Base-by-base conservation (phyloP, 495 filamentous ascomycete species). In the Aspergillus coremiiformis region DNA sequence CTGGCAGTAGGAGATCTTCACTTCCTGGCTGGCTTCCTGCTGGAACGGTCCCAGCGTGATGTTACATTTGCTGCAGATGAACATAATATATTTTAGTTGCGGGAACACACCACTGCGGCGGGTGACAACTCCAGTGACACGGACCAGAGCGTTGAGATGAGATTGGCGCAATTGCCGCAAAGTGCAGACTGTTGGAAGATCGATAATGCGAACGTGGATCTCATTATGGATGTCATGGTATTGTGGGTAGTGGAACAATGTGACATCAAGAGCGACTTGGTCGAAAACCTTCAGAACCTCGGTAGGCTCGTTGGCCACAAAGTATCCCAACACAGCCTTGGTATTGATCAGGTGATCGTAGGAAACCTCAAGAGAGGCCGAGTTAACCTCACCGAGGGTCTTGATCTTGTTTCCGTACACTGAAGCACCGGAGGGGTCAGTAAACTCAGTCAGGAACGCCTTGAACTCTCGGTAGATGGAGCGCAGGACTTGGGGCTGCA, bases 181-280 rank as follows among this genome's bases (percentile, higher is more conserved):
- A n/a, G 93, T 97, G 70, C 96, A 96, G 58, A 89, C 84, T 35
- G 95, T 85, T 17, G 94, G 94, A 3, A 99, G 77, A 63, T 96
- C 94, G 17, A 89, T 87, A 61, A 99, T 95, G 44, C 94, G 89
- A 48, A 99, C 90, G 65, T 99, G 94, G 56, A 99, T 96, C 68
- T 99, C 93, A 43, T 89, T 86, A 67, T 96, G 94, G 55, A 99
- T 99, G 44, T 91, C 86, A 64, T 95, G 88, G 66, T 97, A 99
- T 66, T 96, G 89, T 0, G 90, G 91, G 69, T 99, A 99, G 68
- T 96, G 86, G 54, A 96, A 84, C 11, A 97, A 78, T 0, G 90
- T 91, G 24, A 91, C 90, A 49, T 97, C 92, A 77, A 97, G 90
- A 29, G 94, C 94, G 2, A 95, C 93, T 53, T 95, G 85, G 61